Evolutionary conservation across 805 yeast species (phyloP).

Genomic region (Komagataella pastoris): DNA sequence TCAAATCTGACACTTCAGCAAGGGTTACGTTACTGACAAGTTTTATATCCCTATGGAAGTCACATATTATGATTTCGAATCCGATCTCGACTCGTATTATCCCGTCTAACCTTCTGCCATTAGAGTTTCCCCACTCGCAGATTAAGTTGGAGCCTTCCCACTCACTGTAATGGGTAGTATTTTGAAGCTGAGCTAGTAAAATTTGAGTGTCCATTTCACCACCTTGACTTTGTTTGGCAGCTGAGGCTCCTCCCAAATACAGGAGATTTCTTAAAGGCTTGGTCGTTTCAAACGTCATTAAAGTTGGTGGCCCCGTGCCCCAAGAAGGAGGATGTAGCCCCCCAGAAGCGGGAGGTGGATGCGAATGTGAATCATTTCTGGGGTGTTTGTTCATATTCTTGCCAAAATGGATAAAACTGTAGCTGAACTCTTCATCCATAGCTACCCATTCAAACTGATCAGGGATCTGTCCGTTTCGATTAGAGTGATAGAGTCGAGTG

Average conservation of each 20-base stretch:
- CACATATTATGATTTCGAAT: constrained; percentile 48
- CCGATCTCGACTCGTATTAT: constrained; percentile 45
- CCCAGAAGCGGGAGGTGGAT: background rate
- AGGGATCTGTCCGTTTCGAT: constrained; percentile 26
- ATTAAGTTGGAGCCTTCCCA: constrained; percentile 31
- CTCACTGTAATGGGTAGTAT: constrained; percentile 24
- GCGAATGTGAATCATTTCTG: background rate
- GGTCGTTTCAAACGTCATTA: constrained; percentile 33
- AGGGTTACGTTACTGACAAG: constrained; percentile 31
- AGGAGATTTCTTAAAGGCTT: constrained; percentile 35
- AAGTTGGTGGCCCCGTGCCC: constrained; percentile 4
- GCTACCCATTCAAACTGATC: constrained; percentile 47
- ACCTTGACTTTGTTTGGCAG: constrained; percentile 33
- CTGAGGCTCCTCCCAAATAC: constrained; percentile 55
- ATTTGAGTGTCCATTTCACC: constrained; percentile 54
- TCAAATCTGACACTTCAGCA: constrained; percentile 19
- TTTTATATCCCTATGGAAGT: constrained; percentile 31
- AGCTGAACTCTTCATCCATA: constrained; percentile 49
- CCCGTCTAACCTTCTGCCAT: constrained; percentile 36
- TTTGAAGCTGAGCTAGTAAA: constrained; percentile 21
- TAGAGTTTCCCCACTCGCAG: constrained; percentile 40
- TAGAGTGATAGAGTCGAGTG: constrained; percentile 43
- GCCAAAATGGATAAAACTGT: constrained; percentile 22
- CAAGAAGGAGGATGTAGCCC: background rate
- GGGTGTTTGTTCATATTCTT: constrained; percentile 6